phyloP scores from a whole-genome alignment of 75 land plant genomes.

The Pinus tabuliformis region DNA sequence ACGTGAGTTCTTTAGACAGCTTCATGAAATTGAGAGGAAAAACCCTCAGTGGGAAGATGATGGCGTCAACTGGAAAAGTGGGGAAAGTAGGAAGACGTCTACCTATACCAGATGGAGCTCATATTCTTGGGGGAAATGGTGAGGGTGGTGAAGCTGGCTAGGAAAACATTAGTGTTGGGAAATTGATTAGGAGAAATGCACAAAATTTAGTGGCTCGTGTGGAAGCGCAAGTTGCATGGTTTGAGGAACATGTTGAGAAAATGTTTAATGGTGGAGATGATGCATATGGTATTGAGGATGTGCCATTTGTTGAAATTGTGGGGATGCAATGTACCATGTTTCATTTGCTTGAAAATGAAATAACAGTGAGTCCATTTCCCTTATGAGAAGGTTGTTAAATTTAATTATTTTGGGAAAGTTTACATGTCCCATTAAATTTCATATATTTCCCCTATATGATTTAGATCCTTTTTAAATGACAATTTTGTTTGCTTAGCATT shows the following conservation, averaged over 20 bases:
- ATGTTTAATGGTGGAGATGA: conserved; percentile 99
- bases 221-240: conserved; percentile 91
- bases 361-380: conserved; percentile 62
- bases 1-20: conserved; percentile 86
- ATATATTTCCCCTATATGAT: too few relatives aligned
- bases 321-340: conserved; percentile 99
- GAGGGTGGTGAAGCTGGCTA: conserved; percentile 69
- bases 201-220: conserved; percentile 83
- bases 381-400: neutral
- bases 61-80: conserved; percentile 49
- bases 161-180: conserved; percentile 90
- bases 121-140: conserved; percentile 51
- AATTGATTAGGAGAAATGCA: conserved; percentile 81
- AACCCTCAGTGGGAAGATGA: conserved; percentile 80
- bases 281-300: conserved; percentile 98
- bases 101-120: conserved; percentile 51
- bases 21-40: conserved; percentile 72
- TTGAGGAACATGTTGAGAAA: conserved; percentile 97
- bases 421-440: too few relatives aligned
- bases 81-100: conserved; percentile 61
- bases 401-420: too few relatives aligned
- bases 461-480: too few relatives aligned
- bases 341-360: conserved; percentile 94
- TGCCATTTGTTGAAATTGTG: conserved; percentile 99
- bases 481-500: neutral